Evolutionary conservation across 2,329 filamentous ascomycete genomes (phyloP), one percentile per base, ranked within the genome.

Genomic region (Chaetoscypha palmicola): DNA sequence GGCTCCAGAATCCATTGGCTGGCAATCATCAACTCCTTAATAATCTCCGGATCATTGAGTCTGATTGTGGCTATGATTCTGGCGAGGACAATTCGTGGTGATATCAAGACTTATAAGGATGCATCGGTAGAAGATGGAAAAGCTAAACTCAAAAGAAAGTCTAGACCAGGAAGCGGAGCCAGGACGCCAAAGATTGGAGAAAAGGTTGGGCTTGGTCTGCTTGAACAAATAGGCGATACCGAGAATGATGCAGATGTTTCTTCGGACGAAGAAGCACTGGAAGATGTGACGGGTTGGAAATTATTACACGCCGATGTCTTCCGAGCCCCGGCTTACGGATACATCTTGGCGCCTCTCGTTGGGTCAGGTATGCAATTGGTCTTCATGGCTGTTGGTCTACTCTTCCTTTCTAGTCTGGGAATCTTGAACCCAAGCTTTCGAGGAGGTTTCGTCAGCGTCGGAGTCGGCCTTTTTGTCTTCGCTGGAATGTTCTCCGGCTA

Each of bases 281-380:
- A 94, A 57, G 88, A 94, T 55, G 74, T 85, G 21, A 86, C 85
- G 2, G 87, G 88, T 39, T 94, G 88, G 88, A 94, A 94, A 63
- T 70, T 92, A 12, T 72, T 94, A 2, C 86, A 94, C 58, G 86
- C 77, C n/a, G 88, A 94, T 62, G 86, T 94, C 3, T 94, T 94
- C 68, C 77, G 88, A 36, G 71, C 81, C 20, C 88, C 88, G 1
- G 64, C 70, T 2, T 76, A 79, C 51, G 86, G 85, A 21, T 76
- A 79, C 40, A 69, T 94, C 2, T 71, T 94, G 30, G 86, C 88
- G 0, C 87, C 88, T 1, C 68, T 94, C 5, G 72, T 94, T 16
- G 89, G 89, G 2, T 94, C 87, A 1, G 88, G 88, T 32, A 88
- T 85, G 72, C 88, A 95, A 65, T 73, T 94, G 1, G 71, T 94